Percentiles rank a stretch among this genome's conserved stretches.
These are phyloP conservation scores for Pseudogymnoascus verrucosus DNA, from an alignment of 2,329 filamentous ascomycete species.

Conservation along the genomic window DNA sequence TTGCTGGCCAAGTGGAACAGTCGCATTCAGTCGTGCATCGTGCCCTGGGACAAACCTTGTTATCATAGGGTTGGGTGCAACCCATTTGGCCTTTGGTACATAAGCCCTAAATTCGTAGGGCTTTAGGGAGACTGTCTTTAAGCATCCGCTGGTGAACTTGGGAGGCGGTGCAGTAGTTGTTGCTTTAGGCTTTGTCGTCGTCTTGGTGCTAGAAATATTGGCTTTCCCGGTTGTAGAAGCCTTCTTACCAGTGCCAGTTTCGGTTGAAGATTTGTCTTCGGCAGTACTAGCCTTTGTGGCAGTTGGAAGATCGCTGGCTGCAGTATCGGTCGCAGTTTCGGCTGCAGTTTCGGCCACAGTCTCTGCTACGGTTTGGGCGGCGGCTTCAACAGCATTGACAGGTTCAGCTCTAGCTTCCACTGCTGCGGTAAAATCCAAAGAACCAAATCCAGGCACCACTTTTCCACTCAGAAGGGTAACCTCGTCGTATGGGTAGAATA, in stretches of 20 bases:
- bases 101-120: constrained; percentile 50
- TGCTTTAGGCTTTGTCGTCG: background rate
- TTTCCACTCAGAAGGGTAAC: constrained; percentile 30
- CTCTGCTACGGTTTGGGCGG: background rate
- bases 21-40: constrained; percentile 44
- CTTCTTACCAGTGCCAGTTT: constrained; percentile 3
- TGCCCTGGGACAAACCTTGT: constrained; percentile 49
- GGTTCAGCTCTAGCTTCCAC: constrained; percentile 19
- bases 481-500: constrained; percentile 55
- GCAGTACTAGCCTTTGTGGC: background rate
- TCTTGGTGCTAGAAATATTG: background rate
- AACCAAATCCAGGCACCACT: background rate
- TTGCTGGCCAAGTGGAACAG: constrained; percentile 16
- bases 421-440: background rate
- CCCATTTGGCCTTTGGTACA: constrained; percentile 43
- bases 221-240: background rate
- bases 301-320: background rate
- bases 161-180: background rate
- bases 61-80: constrained; percentile 45
- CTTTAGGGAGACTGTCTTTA: constrained; percentile 40
- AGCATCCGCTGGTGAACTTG: constrained; percentile 28
- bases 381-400: background rate
- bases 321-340: background rate
- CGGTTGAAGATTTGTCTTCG: background rate
- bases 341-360: background rate